phyloP scores from a whole-genome alignment of 2,329 filamentous ascomycete species.

The Botryotinia globosa region DNA sequence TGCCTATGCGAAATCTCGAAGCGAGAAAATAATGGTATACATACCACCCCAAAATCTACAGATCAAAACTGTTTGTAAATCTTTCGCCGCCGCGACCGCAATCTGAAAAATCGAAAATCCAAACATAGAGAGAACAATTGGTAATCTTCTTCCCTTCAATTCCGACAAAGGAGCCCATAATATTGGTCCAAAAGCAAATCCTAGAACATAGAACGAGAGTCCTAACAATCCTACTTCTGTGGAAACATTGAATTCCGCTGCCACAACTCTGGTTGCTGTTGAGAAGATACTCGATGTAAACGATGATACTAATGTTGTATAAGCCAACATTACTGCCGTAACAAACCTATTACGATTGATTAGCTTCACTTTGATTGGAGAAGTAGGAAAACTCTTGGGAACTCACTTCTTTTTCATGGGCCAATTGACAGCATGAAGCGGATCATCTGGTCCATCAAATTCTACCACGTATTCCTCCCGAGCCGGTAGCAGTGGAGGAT shows the following conservation, averaged over 20 bases:
- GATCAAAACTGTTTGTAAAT: constrained; percentile 66
- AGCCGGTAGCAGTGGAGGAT: constrained; percentile 66
- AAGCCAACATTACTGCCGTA: constrained; percentile 67
- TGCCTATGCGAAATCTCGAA: not conserved
- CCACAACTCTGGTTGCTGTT: constrained; percentile 57
- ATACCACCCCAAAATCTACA: constrained; percentile 73
- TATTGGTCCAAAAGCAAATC: constrained; percentile 68
- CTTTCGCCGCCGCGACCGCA: constrained; percentile 62
- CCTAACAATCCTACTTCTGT: constrained; percentile 62
- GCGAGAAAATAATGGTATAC: not conserved
- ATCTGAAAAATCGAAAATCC: constrained; percentile 69
- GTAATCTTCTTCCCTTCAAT: constrained; percentile 63
- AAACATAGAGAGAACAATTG: constrained; percentile 60
- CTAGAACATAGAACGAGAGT: constrained; percentile 67
- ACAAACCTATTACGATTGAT: constrained; percentile 46
- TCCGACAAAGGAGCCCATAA: constrained; percentile 74
- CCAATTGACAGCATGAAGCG: constrained; percentile 87
- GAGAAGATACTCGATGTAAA: constrained; percentile 78
- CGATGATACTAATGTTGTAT: constrained; percentile 67
- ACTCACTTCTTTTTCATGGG: constrained; percentile 69
- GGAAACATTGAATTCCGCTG: constrained; percentile 57
- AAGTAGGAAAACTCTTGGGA: constrained; percentile 24
- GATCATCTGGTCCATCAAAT: constrained; percentile 81
- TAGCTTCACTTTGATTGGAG: constrained; percentile 37
- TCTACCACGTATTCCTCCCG: constrained; percentile 78